A percentile compares a stretch with the other conserved stretches of the same genome.
Evolutionary conservation across 2,329 filamentous ascomycete species (phyloP).

Genomic region (Lecanosticta acicola): DNA sequence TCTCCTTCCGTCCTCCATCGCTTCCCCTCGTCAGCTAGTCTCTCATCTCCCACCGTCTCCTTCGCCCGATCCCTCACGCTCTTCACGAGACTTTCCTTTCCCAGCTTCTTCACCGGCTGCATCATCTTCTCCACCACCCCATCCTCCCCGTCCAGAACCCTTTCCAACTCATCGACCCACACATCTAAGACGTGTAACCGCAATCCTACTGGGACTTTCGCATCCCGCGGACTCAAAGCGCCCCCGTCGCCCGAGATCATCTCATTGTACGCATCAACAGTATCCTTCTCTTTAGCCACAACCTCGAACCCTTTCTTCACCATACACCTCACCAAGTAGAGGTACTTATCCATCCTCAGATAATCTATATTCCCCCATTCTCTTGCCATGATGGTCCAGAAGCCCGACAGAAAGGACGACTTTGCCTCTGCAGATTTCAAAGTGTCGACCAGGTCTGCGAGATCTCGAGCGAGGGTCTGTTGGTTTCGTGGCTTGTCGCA

Average conservation of each 20-base stretch:
- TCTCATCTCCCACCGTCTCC: constrained; percentile 67
- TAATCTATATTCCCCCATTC: constrained; percentile 50
- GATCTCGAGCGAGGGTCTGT: constrained; percentile 72
- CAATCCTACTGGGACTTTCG: constrained; percentile 72
- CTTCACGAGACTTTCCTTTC: constrained; percentile 58
- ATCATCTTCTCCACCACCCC: constrained; percentile 47
- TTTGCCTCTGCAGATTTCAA: constrained; percentile 44
- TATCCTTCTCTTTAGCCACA: constrained; percentile 32
- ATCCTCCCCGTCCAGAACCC: constrained; percentile 49
- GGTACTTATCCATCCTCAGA: constrained; percentile 76
- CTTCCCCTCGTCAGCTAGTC: constrained; percentile 56
- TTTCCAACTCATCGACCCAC: constrained; percentile 84
- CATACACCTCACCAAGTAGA: constrained; percentile 75
- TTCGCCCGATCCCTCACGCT: constrained; percentile 63
- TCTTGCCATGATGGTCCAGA: constrained; percentile 48
- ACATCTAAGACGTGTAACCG: constrained; percentile 83
- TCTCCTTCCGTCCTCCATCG: constrained; percentile 38
- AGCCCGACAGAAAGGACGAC: constrained; percentile 43
- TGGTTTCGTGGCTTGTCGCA: constrained; percentile 83
- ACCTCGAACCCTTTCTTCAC: constrained; percentile 62
- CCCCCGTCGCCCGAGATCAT: constrained; percentile 41
- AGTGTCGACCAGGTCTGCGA: constrained; percentile 63
- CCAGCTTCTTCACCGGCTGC: constrained; percentile 52
- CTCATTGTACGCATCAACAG: constrained; percentile 41
- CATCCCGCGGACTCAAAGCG: constrained; percentile 43